These are phyloP conservation scores for Chlorencoelia australis DNA, from an alignment of 2,329 filamentous ascomycete genomes.

Conservation along the genomic window DNA sequence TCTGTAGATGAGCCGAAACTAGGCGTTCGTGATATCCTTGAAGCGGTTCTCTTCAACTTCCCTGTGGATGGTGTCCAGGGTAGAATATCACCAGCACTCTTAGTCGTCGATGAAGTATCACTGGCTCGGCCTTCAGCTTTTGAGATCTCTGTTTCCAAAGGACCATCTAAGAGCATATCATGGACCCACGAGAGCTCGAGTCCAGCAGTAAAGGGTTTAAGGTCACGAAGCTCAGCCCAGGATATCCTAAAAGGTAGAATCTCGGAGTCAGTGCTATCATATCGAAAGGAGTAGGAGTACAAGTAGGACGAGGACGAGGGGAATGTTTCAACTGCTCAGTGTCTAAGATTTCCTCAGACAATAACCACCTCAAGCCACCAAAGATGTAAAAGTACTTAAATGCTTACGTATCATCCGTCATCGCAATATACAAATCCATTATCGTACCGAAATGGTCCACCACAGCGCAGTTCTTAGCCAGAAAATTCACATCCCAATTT, in stretches of 20 bases:
- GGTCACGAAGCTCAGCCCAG: constrained; percentile 38
- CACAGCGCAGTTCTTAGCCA: constrained; percentile 45
- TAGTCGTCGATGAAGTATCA: too few relatives aligned
- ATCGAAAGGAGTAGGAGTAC: too few relatives aligned
- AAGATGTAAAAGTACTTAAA: too few relatives aligned
- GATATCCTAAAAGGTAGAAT: too few relatives aligned
- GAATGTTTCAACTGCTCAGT: too few relatives aligned
- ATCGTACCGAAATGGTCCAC: constrained; percentile 43
- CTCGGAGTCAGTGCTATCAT: too few relatives aligned
- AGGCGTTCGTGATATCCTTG: constrained; percentile 41
- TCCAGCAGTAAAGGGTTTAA: constrained; percentile 39
- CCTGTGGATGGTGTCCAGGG: constrained; percentile 16
- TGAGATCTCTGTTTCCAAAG: constrained; percentile 2
- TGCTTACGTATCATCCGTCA: constrained; percentile 41
- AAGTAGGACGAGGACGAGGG: too few relatives aligned
- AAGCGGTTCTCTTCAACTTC: constrained; percentile 40
- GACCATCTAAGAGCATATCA: constrained; percentile 39
- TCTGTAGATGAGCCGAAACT: constrained; percentile 34
- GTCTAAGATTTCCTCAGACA: too few relatives aligned
- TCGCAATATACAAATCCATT: constrained; percentile 50
- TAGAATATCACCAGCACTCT: constrained; percentile 39
- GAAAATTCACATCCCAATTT: constrained; percentile 40
- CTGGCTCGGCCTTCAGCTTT: too few relatives aligned
- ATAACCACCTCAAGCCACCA: too few relatives aligned
- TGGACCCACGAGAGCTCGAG: constrained; percentile 46